phyloP scores from a whole-genome alignment of 768 basidiomycete species.

The Pleurotus citrinopileatus region DNA sequence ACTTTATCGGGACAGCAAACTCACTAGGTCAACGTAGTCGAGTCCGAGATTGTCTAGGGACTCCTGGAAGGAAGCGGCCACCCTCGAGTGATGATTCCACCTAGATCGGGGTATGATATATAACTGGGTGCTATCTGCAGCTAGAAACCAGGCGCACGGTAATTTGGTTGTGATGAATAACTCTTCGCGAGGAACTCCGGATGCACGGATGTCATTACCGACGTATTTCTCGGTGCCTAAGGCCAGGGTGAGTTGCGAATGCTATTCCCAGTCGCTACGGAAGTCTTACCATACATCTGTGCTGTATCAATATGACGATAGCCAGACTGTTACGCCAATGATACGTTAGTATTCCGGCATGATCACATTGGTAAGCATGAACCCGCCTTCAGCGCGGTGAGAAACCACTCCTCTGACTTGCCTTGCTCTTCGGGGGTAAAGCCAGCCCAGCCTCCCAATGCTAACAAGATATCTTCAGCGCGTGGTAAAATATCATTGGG shows the following conservation, averaged over 20 bases:
- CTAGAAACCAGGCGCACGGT: slow-evolving; percentile 22
- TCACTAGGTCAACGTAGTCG: slow-evolving; percentile 47
- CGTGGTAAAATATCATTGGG: too few species aligned
- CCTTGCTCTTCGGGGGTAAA: slow-evolving; percentile 25
- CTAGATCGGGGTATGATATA: slow-evolving; percentile 16
- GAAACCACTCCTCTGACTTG: slow-evolving; percentile 37
- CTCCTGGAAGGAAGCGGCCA: slow-evolving; percentile 37
- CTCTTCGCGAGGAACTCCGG: slow-evolving; percentile 46
- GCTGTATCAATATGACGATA: slow-evolving; percentile 44
- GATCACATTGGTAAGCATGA: background rate
- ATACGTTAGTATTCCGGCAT: background rate
- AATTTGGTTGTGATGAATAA: slow-evolving; percentile 53
- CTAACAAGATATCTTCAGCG: slow-evolving; percentile 19
- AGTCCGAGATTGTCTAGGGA: slow-evolving; percentile 37
- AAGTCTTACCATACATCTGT: slow-evolving; percentile 25
- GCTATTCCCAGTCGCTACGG: background rate
- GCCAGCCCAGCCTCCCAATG: slow-evolving; percentile 39
- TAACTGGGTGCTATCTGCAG: background rate
- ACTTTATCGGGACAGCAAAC: background rate
- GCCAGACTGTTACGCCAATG: slow-evolving; percentile 26
- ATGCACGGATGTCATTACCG: slow-evolving; percentile 41
- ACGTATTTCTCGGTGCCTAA: slow-evolving; percentile 38
- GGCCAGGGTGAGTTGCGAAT: background rate
- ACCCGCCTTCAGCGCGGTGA: slow-evolving; percentile 35
- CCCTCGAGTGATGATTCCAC: slow-evolving; percentile 34